Evolutionary conservation across 768 basidiomycete species (phyloP).

Genomic region (Nevesoporus exiguus): DNA sequence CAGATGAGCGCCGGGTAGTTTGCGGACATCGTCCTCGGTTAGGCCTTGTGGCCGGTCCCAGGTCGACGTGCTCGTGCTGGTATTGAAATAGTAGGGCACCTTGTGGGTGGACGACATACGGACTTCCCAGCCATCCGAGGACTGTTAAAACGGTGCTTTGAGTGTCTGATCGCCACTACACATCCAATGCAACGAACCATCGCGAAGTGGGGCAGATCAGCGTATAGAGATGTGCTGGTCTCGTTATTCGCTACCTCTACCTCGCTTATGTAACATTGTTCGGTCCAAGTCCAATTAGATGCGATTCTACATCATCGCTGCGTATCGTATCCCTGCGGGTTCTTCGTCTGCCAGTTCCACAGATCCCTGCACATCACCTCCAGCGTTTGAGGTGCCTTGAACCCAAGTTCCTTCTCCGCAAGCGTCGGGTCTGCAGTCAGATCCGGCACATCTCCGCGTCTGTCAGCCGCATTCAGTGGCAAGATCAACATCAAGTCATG

Average conservation of each 20-base stretch:
- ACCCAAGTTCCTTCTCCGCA: slow-evolving; percentile 91
- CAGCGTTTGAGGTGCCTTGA: slow-evolving; percentile 75
- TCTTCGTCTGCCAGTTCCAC: slow-evolving; percentile 99
- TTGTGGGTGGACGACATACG: slow-evolving; percentile 76
- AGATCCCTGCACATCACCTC: slow-evolving; percentile 94
- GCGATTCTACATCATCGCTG: slow-evolving; percentile 13
- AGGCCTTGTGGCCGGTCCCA: slow-evolving; percentile 68
- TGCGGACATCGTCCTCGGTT: slow-evolving; percentile 52
- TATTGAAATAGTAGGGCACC: slow-evolving; percentile 88
- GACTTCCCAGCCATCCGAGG: slow-evolving; percentile 66
- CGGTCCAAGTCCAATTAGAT: background rate
- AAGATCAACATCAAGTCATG: background rate
- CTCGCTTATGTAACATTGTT: slow-evolving; percentile 20
- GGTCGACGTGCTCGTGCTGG: slow-evolving; percentile 59
- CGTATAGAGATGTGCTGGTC: slow-evolving; percentile 1
- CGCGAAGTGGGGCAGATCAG: slow-evolving; percentile 7
- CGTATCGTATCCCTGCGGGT: slow-evolving; percentile 68
- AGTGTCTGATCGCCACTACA: slow-evolving; percentile 5
- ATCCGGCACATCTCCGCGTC: slow-evolving; percentile 93
- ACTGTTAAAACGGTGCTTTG: slow-evolving; percentile 13
- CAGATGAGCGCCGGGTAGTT: slow-evolving; percentile 67
- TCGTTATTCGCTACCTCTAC: background rate
- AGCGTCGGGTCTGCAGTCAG: slow-evolving; percentile 90
- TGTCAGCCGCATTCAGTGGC: slow-evolving; percentile 28
- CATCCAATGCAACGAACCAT: slow-evolving; percentile 22